Evolutionary conservation across 2,329 filamentous ascomycete genomes (phyloP), one percentile per base, ranked within the genome.

Genomic region (Cercospora sp.): DNA sequence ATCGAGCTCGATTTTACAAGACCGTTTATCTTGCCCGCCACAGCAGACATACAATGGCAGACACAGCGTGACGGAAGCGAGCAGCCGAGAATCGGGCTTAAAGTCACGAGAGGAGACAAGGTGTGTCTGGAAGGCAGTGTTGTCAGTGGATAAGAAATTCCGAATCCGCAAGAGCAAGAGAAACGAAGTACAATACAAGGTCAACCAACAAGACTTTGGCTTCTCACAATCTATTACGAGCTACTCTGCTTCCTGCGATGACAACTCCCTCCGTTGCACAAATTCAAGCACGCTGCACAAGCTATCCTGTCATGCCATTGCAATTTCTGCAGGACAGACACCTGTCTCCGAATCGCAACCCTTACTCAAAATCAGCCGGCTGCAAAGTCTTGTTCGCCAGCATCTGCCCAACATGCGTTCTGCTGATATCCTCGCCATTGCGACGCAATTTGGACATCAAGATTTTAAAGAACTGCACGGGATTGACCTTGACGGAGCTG

Each of bases 391-490:
- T 62, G 36, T 30, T 45, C 36, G 26, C 26, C 23, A 77, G 45
- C n/a, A 77, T 26, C 1, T 55, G 58, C 2, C 74, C 75, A 65
- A 77, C 69, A 12, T 76, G 72, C 23, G 75, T 77, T 67, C 72
- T 72, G 2, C 64, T 61, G 48, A 76, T 74, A 0, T 67, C 67
- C 23, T 74, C 64, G 3, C 74, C 74, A 45, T 73, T 69, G 3
- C 72, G 61, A 13, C 75, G 64, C 18, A 76, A 69, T 51, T 60
- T 69, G 2, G 68, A 69, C 65, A 75, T 64, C 3, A 76, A 12
- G 4, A 65, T 39, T 58, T 73, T 68, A 26, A 77, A 62, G 67
- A 75, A 75, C 12, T 65, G 61, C 10, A 75, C 66, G 3, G 75
- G 73, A 45, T 70, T 75, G 26, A 60, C 62, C 13, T 33, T 62